Conservation (phyloP, 768 basidiomycete genomes). For the Rhizopogon salebrosus region DNA sequence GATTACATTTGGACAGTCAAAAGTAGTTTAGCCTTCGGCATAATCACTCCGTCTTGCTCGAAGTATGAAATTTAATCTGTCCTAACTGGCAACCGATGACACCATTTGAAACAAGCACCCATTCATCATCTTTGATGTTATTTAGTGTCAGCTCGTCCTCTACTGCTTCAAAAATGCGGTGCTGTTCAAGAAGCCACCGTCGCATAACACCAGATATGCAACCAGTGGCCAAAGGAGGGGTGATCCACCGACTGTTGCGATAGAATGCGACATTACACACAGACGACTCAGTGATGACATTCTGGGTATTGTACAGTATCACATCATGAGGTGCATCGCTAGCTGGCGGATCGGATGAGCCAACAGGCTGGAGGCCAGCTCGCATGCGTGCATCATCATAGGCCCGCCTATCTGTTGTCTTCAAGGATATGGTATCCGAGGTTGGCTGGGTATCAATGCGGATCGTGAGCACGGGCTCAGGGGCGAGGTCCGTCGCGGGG, state of each 20-base stretch:
- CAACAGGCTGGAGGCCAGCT: slow-evolving; percentile 36
- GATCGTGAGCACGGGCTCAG: slow-evolving; percentile 41
- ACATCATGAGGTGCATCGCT: slow-evolving; percentile 43
- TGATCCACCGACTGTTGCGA: slow-evolving; percentile 55
- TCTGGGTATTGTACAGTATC: slow-evolving; percentile 51
- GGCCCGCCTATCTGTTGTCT: slow-evolving; percentile 58
- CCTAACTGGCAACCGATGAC: slow-evolving; percentile 67
- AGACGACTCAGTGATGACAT: slow-evolving; percentile 57
- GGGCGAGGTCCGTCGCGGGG: slow-evolving; percentile 29
- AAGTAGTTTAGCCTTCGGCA: slow-evolving; percentile 12
- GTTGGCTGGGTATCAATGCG: slow-evolving; percentile 54
- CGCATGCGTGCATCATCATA: slow-evolving; percentile 66
- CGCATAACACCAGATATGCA: slow-evolving; percentile 72
- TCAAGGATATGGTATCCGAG: slow-evolving; percentile 48
- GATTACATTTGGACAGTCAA: neutral
- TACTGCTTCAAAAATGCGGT: slow-evolving; percentile 47
- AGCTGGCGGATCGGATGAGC: neutral
- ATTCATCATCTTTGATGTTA: slow-evolving; percentile 48
- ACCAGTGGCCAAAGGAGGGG: slow-evolving; percentile 54
- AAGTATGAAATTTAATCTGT: slow-evolving; percentile 10
- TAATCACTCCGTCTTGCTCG: neutral
- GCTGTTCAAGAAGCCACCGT: slow-evolving; percentile 61
- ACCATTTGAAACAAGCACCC: slow-evolving; percentile 67
- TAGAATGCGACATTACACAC: slow-evolving; percentile 71
- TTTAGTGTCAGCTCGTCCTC: slow-evolving; percentile 37